A percentile compares a stretch with the other conserved stretches of the same genome.
phyloP scores from a whole-genome alignment of 495 filamentous ascomycete species.

The Penicillium manginii region DNA sequence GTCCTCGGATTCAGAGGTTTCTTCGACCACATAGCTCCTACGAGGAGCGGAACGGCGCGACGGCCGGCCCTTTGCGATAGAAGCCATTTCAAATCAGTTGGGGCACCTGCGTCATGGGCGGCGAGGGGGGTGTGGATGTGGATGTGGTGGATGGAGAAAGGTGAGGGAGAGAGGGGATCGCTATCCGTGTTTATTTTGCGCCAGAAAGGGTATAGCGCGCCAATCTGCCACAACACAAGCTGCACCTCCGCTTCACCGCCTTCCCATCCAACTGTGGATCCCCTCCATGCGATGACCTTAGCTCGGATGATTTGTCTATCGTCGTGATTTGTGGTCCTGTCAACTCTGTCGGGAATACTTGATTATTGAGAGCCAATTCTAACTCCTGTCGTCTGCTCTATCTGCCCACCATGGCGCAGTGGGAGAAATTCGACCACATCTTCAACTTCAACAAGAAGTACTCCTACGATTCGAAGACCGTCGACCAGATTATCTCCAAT shows the following conservation, averaged over 20 bases:
- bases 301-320: neutral
- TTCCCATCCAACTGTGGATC: neutral
- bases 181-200: conserved; percentile 49
- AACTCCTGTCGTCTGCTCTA: neutral
- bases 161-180: conserved; percentile 37
- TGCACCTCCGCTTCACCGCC: conserved; percentile 34
- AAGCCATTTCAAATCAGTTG: conserved; percentile 50
- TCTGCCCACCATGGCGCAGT: conserved; percentile 40
- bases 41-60: conserved; percentile 74
- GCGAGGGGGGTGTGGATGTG: conserved; percentile 23
- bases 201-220: conserved; percentile 42
- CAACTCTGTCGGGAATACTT: neutral
- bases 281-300: neutral
- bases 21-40: conserved; percentile 72
- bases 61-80: conserved; percentile 69
- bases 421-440: conserved; percentile 62
- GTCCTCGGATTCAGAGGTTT: conserved; percentile 69
- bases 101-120: conserved; percentile 33
- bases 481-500: conserved; percentile 62
- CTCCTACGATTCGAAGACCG: conserved; percentile 59
- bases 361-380: neutral
- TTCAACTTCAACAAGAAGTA: conserved; percentile 67
- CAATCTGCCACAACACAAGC: conserved; percentile 44
- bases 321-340: neutral
- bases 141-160: conserved; percentile 15